A percentile compares a stretch with the other conserved stretches of the same genome.
Evolutionary conservation across 164 flowering plant genomes (phyloP).

Genomic region (Pachysandra terminalis): DNA sequence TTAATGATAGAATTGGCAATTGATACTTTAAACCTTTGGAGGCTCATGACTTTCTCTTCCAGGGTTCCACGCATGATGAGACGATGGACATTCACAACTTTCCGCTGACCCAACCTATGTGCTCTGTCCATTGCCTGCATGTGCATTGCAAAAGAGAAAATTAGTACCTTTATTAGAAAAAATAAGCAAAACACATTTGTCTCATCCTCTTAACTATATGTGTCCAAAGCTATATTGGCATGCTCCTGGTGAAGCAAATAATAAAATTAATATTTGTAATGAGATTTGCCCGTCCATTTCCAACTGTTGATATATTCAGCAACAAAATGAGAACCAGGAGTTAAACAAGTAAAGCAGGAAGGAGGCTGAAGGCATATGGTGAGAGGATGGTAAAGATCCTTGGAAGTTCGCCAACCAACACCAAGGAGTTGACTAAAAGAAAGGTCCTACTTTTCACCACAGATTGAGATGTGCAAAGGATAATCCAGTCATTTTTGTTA

Average conservation of each 20-base stretch:
- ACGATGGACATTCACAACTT: slow-evolving; percentile 96
- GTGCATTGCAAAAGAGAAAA: not conserved
- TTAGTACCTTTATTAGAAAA: not conserved
- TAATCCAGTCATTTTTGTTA: no score
- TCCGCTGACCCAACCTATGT: slow-evolving; percentile 89
- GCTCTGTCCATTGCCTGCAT: slow-evolving; percentile 99
- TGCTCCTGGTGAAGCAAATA: not conserved
- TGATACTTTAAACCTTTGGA: slow-evolving; percentile 89
- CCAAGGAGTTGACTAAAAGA: no score
- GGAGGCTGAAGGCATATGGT: no score
- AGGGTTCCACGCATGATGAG: slow-evolving; percentile 97
- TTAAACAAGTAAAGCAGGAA: no score
- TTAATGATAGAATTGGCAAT: slow-evolving; percentile 91
- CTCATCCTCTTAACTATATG: not conserved
- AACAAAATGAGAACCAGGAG: no score
- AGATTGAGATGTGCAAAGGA: no score
- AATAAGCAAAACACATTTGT: not conserved
- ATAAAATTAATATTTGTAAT: not conserved
- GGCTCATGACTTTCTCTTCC: slow-evolving; percentile 98
- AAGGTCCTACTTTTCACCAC: no score
- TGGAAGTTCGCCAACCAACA: no score
- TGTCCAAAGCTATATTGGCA: not conserved
- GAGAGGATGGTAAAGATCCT: no score
- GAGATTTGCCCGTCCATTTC: not conserved
- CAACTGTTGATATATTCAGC: not conserved